A percentile compares a stretch with the other conserved stretches of the same genome.
phyloP scores from a whole-genome alignment of 2,329 filamentous ascomycete genomes.

The Trichoderma sp. region DNA sequence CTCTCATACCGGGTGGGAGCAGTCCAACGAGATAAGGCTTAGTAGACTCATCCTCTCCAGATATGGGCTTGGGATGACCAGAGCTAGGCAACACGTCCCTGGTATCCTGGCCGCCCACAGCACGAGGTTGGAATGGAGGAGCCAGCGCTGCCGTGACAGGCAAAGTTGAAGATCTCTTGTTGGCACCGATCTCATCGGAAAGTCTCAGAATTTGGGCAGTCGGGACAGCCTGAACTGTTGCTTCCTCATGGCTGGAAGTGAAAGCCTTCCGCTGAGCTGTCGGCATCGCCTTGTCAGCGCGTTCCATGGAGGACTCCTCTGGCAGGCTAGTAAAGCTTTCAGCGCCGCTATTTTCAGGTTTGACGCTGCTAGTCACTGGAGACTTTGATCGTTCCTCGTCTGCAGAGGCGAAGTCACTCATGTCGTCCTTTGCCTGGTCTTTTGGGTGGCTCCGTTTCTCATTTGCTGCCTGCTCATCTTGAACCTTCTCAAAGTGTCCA shows the following conservation, averaged over 20 bases:
- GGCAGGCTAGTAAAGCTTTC: slow-evolving; percentile 22
- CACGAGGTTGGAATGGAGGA: slow-evolving; percentile 48
- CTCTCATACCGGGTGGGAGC: slow-evolving; percentile 44
- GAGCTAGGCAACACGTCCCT: background rate
- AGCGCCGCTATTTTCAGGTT: slow-evolving; percentile 19
- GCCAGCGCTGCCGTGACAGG: slow-evolving; percentile 49
- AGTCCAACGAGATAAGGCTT: slow-evolving; percentile 56
- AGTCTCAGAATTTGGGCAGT: slow-evolving; percentile 16
- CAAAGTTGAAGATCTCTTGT: slow-evolving; percentile 37
- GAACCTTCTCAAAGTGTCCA: slow-evolving; percentile 48
- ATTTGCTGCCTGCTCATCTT: slow-evolving; percentile 44
- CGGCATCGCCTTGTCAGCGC: slow-evolving; percentile 17
- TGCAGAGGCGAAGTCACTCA: slow-evolving; percentile 23
- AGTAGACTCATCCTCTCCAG: background rate
- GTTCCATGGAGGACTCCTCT: slow-evolving; percentile 21
- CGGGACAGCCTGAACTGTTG: slow-evolving; percentile 29
- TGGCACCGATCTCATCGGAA: slow-evolving; percentile 24
- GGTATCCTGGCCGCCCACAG: slow-evolving; percentile 19
- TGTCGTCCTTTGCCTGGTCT: slow-evolving; percentile 29
- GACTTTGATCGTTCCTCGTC: slow-evolving; percentile 15
- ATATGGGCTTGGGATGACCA: background rate
- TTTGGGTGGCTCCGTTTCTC: slow-evolving; percentile 46
- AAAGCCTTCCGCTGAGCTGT: slow-evolving; percentile 19
- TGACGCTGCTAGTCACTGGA: slow-evolving; percentile 21
- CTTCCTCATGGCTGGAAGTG: background rate